Base-by-base conservation (phyloP, 805 yeast species). In the Cyberlindnera samutprakarnensis region DNA sequence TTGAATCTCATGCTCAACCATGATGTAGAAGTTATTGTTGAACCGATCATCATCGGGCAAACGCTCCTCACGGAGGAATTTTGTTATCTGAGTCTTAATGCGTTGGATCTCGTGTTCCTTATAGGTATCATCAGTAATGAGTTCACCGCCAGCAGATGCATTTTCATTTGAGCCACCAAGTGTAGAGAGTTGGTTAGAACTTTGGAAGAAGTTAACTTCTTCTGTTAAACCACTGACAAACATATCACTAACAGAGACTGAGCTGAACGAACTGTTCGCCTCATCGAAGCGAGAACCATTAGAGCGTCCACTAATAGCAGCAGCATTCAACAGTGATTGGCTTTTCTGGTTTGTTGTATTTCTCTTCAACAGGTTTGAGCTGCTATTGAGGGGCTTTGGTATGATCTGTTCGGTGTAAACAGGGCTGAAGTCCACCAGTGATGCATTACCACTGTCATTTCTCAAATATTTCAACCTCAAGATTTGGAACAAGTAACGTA, bases 401-500 rank as follows among this genome's bases (percentile, higher is more conserved):
- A 49, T 45, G 15, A 50, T 31, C 31, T 50, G 53, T 4, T 50
- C 54, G 8, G 51, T 47, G 29, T 45, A 43, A 21, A 27, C 27
- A 10, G 42, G 39, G 25, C 43, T 45, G 39, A 47, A 49, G 18
- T 46, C 53, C 18, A 46, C 36, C 28, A 45, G n/a, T 4, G 30
- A 18, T 14, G 28, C 32, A 14, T n/a, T 14, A 6, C 17, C n/a
- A 26, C 17, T 35, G 25, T 48, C 54, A 25, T 45, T 51, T 27
- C 43, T 42, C 31, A 54, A 37, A 32, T 44, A 53, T 37, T 45
- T 53, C 36, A 52, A 32, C 37, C 55, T 48, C 25, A 55, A 30
- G 12, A 55, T 43, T 36, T 51, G 54, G 39, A 55, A 55, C n/a
- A 55, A 36, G 25, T 54, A 51, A 39, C 57, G 49, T 19, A 54